Conservation (phyloP, 495 filamentous ascomycete species). For the Annulohypoxylon maeteangense region DNA sequence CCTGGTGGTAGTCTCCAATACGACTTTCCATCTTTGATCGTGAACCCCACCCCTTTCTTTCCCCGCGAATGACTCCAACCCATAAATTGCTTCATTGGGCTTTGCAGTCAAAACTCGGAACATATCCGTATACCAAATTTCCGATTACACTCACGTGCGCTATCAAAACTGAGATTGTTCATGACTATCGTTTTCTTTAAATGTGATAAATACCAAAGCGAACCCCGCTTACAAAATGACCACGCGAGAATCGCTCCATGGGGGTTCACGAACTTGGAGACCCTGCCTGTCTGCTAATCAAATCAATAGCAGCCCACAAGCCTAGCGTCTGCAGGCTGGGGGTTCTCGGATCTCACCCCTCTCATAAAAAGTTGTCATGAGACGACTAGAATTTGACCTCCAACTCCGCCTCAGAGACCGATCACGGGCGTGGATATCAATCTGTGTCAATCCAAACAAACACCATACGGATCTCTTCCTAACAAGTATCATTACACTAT, state of each 20-base stretch:
- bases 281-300: slow-evolving; percentile 21
- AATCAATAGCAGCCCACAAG: slow-evolving; percentile 8
- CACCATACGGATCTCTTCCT: slow-evolving; percentile 2
- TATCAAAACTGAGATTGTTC: slow-evolving; percentile 9
- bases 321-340: slow-evolving; percentile 10
- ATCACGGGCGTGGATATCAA: neutral
- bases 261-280: slow-evolving; percentile 18
- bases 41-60: slow-evolving; percentile 13
- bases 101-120: slow-evolving; percentile 10
- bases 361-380: neutral
- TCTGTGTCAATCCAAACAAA: neutral
- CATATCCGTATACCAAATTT: slow-evolving; percentile 10
- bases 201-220: slow-evolving; percentile 14
- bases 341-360: slow-evolving; percentile 10
- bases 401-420: slow-evolving; percentile 3
- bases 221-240: slow-evolving; percentile 20
- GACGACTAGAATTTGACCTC: neutral
- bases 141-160: neutral
- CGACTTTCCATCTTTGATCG: slow-evolving; percentile 33
- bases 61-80: slow-evolving; percentile 28
- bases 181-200: slow-evolving; percentile 29
- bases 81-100: slow-evolving; percentile 15
- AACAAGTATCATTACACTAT: neutral
- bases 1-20: slow-evolving; percentile 34
- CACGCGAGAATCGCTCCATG: slow-evolving; percentile 17